phyloP scores from a whole-genome alignment of 371 early-diverging fungal species.

The Mortierella sp. region DNA sequence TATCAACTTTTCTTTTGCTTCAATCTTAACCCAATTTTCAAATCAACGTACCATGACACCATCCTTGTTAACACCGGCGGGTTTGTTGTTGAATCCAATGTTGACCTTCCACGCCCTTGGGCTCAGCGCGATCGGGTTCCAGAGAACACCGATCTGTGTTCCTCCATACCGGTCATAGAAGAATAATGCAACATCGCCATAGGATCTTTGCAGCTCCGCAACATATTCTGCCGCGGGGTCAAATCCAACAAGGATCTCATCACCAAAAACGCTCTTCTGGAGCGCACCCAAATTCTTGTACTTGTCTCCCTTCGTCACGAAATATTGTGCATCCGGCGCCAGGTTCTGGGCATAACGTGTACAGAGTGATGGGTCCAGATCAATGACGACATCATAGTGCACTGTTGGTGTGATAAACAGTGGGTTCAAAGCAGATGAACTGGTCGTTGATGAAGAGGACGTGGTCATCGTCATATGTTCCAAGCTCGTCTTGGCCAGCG shows the following conservation, averaged over 20 bases:
- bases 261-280: constrained; percentile 56
- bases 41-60: constrained; percentile 58
- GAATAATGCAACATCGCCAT: constrained; percentile 32
- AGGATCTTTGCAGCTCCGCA: constrained; percentile 67
- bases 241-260: constrained; percentile 62
- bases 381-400: constrained; percentile 76
- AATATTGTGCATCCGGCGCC: constrained; percentile 58
- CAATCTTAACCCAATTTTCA: neutral
- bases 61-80: constrained; percentile 66
- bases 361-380: constrained; percentile 65
- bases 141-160: constrained; percentile 76
- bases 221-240: constrained; percentile 74
- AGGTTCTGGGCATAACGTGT: constrained; percentile 73
- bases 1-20: no score
- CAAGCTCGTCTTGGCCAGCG: constrained; percentile 74
- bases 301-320: constrained; percentile 55
- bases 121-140: constrained; percentile 66
- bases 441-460: constrained; percentile 23
- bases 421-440: constrained; percentile 55
- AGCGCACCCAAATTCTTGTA: constrained; percentile 50
- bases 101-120: constrained; percentile 77
- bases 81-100: constrained; percentile 68
- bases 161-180: constrained; percentile 87
- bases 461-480: constrained; percentile 55
- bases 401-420: constrained; percentile 77